phyloP scores from a whole-genome alignment of 2,329 filamentous ascomycete species.

The Lachnellula hyalina region DNA sequence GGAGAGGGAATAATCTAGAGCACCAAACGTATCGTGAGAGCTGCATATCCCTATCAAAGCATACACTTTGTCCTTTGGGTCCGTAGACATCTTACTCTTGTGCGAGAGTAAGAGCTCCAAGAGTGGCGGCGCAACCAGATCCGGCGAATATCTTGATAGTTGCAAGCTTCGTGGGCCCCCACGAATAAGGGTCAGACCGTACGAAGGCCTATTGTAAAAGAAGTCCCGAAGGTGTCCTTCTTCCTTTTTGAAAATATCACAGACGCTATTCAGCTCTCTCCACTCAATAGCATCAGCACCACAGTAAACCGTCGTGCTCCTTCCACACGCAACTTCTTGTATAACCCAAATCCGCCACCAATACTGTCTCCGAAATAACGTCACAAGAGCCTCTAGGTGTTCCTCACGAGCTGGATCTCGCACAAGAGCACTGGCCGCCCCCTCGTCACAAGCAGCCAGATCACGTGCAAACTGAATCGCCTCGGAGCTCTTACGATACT shows the following conservation, averaged over 20 bases:
- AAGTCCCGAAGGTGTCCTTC: slow-evolving; percentile 11
- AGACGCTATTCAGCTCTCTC: slow-evolving; percentile 30
- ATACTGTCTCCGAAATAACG: slow-evolving; percentile 36
- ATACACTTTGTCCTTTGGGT: slow-evolving; percentile 28
- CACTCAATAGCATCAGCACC: slow-evolving; percentile 34
- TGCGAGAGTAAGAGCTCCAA: slow-evolving; percentile 24
- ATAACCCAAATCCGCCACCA: slow-evolving; percentile 40
- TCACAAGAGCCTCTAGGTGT: slow-evolving; percentile 29
- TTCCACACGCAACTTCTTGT: slow-evolving; percentile 37
- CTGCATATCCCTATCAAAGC: slow-evolving; percentile 26
- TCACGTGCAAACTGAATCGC: slow-evolving; percentile 18
- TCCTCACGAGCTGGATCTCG: slow-evolving; percentile 6
- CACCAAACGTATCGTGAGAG: slow-evolving; percentile 15
- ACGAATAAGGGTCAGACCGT: slow-evolving; percentile 15
- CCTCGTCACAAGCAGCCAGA: slow-evolving; percentile 9
- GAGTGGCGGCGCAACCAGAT: slow-evolving; percentile 14
- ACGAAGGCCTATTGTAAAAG: slow-evolving; percentile 18
- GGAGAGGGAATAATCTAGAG: slow-evolving; percentile 21
- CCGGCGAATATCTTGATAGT: slow-evolving; percentile 18
- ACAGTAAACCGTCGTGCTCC: slow-evolving; percentile 33
- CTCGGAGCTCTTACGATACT: slow-evolving; percentile 5
- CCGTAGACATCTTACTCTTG: slow-evolving; percentile 27
- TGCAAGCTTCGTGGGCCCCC: slow-evolving; percentile 23
- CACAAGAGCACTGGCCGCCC: slow-evolving; percentile 12
- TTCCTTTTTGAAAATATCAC: slow-evolving; percentile 16